Evolutionary conservation across 176 grass and related monocot genomes (phyloP).

Genomic region (Poa annua): DNA sequence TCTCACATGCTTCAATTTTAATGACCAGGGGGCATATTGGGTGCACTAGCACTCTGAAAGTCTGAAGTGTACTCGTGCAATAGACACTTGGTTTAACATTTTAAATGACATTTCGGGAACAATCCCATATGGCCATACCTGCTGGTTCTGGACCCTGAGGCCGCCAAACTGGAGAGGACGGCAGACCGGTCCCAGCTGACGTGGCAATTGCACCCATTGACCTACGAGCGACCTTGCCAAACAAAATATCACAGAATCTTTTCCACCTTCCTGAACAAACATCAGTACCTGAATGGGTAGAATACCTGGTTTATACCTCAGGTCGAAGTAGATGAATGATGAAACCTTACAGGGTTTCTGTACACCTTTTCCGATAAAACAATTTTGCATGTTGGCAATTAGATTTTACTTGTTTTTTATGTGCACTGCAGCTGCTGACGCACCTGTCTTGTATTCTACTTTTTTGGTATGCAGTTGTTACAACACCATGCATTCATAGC

Average conservation of each 20-base stretch:
- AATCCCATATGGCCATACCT: too few relatives aligned
- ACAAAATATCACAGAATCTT: too few relatives aligned
- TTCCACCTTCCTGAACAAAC: background rate
- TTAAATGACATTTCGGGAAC: too few relatives aligned
- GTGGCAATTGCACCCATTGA: too few relatives aligned
- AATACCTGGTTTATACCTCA: background rate
- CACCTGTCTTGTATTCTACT: background rate
- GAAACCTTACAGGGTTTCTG: background rate
- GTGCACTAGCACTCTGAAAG: too few relatives aligned
- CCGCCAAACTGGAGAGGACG: too few relatives aligned
- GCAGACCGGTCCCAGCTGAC: too few relatives aligned
- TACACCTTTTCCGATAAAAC: background rate
- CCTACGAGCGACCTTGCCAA: too few relatives aligned
- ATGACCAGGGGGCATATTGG: too few relatives aligned
- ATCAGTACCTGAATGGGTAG: background rate
- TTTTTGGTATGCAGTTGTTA: constrained; percentile 54
- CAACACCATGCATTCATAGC: constrained; percentile 69
- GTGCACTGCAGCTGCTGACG: constrained; percentile 7
- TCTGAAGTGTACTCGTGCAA: too few relatives aligned
- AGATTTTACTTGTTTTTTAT: constrained; percentile 7
- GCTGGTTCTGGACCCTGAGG: too few relatives aligned
- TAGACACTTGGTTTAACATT: too few relatives aligned
- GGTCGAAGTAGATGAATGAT: background rate
- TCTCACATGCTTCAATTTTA: background rate
- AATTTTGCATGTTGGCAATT: background rate